phyloP scores from a whole-genome alignment of 208 protist genomes.

The Acanthamoeba royreba region DNA sequence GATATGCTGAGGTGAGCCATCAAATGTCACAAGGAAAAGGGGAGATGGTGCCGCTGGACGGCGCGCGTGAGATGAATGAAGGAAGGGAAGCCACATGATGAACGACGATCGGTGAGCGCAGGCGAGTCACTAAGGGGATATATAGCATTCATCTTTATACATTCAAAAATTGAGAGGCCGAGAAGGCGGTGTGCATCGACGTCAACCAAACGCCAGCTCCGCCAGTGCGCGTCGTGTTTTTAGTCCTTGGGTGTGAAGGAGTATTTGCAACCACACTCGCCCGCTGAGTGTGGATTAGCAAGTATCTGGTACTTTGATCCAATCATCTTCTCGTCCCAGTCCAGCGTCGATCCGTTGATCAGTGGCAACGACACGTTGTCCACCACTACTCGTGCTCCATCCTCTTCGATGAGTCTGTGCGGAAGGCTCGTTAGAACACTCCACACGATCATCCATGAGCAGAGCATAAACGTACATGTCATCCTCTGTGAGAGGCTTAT shows the following conservation, averaged over 20 bases:
- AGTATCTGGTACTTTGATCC: background rate
- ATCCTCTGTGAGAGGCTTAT: background rate
- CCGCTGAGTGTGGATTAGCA: background rate
- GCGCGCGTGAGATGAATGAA: no score
- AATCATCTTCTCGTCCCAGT: slow-evolving; percentile 6
- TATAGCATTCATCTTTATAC: no score
- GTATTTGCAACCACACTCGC: background rate
- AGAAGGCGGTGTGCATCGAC: background rate
- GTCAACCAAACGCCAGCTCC: no score
- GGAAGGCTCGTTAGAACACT: background rate
- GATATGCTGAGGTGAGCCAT: no score
- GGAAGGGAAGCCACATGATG: no score
- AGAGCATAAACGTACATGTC: background rate
- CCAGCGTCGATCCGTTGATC: background rate
- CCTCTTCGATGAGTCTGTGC: background rate
- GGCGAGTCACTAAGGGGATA: no score
- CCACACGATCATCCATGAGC: no score
- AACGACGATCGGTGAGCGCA: no score
- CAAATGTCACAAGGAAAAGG: no score
- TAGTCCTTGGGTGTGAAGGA: background rate
- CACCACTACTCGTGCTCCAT: background rate
- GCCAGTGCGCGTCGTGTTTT: no score
- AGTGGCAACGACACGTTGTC: background rate
- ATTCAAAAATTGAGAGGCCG: background rate
- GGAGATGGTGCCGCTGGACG: no score